Conservation (phyloP, 306 rosid species). For the Vachellia pachyceras region DNA sequence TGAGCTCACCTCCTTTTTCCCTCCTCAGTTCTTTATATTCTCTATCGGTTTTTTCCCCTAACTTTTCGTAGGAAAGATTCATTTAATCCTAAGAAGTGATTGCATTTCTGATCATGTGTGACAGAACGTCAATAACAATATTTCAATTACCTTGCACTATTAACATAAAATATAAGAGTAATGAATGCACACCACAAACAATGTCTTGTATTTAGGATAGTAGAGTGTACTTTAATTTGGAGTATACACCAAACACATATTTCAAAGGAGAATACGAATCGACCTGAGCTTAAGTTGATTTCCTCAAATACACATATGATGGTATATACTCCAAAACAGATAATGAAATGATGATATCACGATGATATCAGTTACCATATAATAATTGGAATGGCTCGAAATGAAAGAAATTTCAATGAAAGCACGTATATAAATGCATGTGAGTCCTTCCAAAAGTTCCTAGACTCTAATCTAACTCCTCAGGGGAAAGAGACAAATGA, state of each 20-base stretch:
- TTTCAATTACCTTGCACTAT: not conserved
- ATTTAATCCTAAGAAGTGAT: not conserved
- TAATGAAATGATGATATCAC: constrained; percentile 10
- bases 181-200: no score
- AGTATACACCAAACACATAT: not conserved
- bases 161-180: no score
- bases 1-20: not conserved
- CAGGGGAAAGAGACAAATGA: constrained; percentile 13
- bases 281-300: not conserved
- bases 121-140: not conserved
- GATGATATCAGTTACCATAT: constrained; percentile 11
- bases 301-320: not conserved
- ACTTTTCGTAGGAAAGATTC: not conserved
- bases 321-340: not conserved
- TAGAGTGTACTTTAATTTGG: not conserved
- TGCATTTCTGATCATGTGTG: not conserved
- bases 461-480: not conserved
- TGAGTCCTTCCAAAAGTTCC: constrained; percentile 24
- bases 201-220: no score
- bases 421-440: constrained; percentile 3
- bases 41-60: not conserved
- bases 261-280: not conserved
- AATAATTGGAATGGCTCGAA: not conserved
- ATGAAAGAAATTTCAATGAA: constrained; percentile 5
- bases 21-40: not conserved